These are phyloP conservation scores for Cordyceps tenuipes DNA, from an alignment of 2,329 filamentous ascomycete genomes.

Conservation along the genomic window DNA sequence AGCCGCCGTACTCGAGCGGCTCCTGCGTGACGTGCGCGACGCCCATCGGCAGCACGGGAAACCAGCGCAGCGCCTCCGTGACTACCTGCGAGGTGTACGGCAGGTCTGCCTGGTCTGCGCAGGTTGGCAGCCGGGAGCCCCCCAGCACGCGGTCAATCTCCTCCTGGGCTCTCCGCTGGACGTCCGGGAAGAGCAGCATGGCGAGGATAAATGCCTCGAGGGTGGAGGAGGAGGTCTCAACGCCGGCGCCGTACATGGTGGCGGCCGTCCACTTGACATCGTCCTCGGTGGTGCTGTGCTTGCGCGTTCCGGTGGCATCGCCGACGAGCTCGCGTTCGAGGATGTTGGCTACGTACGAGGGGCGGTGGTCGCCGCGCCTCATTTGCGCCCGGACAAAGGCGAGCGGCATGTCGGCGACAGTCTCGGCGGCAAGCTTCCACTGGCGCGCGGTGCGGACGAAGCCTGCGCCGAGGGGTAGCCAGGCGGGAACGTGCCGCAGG, in stretches of 20 bases:
- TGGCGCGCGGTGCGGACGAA: not conserved
- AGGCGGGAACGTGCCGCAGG: not conserved
- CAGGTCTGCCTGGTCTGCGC: conserved; percentile 19
- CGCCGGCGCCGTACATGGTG: conserved; percentile 15
- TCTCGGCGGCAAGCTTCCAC: conserved; percentile 1
- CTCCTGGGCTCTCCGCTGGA: conserved; percentile 18
- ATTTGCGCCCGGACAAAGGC: conserved; percentile 16
- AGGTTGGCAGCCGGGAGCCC: conserved; percentile 18
- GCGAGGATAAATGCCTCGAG: conserved; percentile 16
- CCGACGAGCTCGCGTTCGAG: conserved; percentile 9
- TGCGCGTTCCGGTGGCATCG: too few relatives aligned
- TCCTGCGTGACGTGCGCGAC: conserved; percentile 30
- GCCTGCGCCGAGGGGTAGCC: not conserved
- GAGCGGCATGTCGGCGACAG: conserved; percentile 14
- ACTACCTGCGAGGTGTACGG: conserved; percentile 22
- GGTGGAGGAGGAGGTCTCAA: not conserved
- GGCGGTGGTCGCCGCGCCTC: not conserved
- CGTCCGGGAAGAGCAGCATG: conserved; percentile 18
- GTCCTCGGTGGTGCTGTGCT: conserved; percentile 8
- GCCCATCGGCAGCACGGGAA: conserved; percentile 24
- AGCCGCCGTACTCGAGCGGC: conserved; percentile 17
- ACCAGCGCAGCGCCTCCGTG: conserved; percentile 25
- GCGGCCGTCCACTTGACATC: conserved; percentile 13
- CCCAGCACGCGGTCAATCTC: conserved; percentile 23
- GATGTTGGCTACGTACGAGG: conserved; percentile 15